phyloP scores from a whole-genome alignment of 2,329 filamentous ascomycete species.

The Fusarium mundagurra region DNA sequence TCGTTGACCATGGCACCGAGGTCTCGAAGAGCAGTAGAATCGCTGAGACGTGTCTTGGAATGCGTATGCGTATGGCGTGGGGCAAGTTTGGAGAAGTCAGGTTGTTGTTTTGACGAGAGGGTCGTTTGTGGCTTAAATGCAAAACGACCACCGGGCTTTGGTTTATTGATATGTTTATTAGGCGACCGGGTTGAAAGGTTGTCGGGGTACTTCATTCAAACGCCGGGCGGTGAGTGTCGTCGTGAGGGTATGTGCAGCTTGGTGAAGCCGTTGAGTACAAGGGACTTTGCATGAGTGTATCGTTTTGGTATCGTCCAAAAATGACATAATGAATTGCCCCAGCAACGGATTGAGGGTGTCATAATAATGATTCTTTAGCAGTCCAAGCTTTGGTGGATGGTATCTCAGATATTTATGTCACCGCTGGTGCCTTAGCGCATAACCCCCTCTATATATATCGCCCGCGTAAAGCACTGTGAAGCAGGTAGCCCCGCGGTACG shows the following conservation, averaged over 20 bases:
- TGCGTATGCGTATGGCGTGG: constrained; percentile 1
- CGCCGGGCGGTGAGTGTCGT: constrained; percentile 14
- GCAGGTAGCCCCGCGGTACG: constrained; percentile 11
- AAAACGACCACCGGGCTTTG: constrained; percentile 33
- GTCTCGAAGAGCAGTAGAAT: constrained; percentile 28
- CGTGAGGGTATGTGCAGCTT: constrained; percentile 25
- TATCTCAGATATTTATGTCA: not conserved
- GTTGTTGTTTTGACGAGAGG: constrained; percentile 26
- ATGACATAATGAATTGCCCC: constrained; percentile 43
- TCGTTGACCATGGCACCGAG: constrained; percentile 57
- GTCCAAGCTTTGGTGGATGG: not conserved
- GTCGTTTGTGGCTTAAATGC: constrained; percentile 35
- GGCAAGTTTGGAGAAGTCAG: constrained; percentile 28
- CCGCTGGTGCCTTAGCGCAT: no score
- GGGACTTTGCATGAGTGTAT: constrained; percentile 19
- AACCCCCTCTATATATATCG: not conserved
- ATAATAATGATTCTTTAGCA: not conserved
- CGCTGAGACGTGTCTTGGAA: constrained; percentile 5
- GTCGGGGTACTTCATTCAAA: constrained; percentile 23
- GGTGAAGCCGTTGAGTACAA: constrained; percentile 31
- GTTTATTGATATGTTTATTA: not conserved
- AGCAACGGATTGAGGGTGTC: constrained; percentile 31
- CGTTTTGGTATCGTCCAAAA: constrained; percentile 13
- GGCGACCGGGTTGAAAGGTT: constrained; percentile 1
- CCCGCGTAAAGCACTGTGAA: constrained; percentile 37